Percentiles rank a stretch among this genome's conserved stretches.
Conservation (phyloP, 306 rosid species). For the Medicago arabica region DNA sequence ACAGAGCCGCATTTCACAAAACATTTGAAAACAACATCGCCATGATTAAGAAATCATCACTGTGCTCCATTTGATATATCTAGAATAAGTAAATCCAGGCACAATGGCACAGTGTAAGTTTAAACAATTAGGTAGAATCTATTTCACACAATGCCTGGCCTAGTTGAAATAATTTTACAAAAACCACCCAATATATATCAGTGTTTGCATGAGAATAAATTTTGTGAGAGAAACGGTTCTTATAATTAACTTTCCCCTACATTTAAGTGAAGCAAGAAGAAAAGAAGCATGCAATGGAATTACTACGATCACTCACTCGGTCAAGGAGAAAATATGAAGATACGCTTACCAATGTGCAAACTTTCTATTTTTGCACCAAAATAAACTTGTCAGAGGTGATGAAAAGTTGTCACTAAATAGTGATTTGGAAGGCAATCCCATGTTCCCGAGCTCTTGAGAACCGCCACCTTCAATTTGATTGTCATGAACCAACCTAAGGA, state of each 20-base stretch:
- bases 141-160: conserved; percentile 5
- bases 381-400: conserved; percentile 39
- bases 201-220: conserved; percentile 25
- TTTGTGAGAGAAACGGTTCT: background rate
- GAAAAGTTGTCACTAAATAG: conserved; percentile 52
- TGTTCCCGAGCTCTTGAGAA: conserved; percentile 46
- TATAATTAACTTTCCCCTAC: conserved; percentile 20
- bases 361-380: conserved; percentile 60
- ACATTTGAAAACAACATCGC: background rate
- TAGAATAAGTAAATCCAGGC: conserved; percentile 11
- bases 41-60: background rate
- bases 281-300: conserved; percentile 23
- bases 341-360: conserved; percentile 65
- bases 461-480: conserved; percentile 64
- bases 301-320: conserved; percentile 14
- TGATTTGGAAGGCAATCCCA: conserved; percentile 49
- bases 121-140: conserved; percentile 6
- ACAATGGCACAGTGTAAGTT: background rate
- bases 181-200: background rate
- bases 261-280: background rate
- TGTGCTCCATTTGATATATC: background rate
- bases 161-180: conserved; percentile 20
- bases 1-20: conserved; percentile 1
- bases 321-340: conserved; percentile 24
- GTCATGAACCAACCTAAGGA: conserved; percentile 62